Evolutionary conservation across 2,329 filamentous ascomycete species (phyloP).

Genomic region (Alternaria metachromatica): DNA sequence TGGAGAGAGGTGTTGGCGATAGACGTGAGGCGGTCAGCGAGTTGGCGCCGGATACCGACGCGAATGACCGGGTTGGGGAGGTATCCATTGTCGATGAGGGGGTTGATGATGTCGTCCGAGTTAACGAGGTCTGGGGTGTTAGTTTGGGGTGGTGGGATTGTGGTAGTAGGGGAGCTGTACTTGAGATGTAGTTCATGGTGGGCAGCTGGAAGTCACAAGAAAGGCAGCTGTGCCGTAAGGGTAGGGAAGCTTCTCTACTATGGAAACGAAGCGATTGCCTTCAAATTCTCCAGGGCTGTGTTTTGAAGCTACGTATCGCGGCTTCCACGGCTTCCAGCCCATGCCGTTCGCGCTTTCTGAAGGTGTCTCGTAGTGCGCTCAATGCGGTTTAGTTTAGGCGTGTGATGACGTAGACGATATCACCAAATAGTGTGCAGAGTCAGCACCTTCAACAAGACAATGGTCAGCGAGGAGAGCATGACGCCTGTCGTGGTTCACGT

Average conservation of each 20-base stretch:
- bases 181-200: slow-evolving; percentile 44
- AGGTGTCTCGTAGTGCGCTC: neutral
- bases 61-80: slow-evolving; percentile 69
- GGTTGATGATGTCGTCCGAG: slow-evolving; percentile 36
- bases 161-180: slow-evolving; percentile 17
- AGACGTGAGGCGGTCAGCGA: slow-evolving; percentile 64
- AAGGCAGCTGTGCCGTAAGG: neutral
- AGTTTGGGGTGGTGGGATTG: neutral
- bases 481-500: neutral
- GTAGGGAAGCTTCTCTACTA: neutral
- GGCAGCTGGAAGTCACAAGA: neutral
- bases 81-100: slow-evolving; percentile 68
- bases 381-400: slow-evolving; percentile 15
- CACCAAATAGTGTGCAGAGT: neutral
- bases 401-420: slow-evolving; percentile 35
- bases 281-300: neutral
- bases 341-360: neutral
- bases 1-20: slow-evolving; percentile 63
- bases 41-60: slow-evolving; percentile 69
- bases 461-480: neutral
- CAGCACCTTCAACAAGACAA: neutral
- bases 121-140: slow-evolving; percentile 30
- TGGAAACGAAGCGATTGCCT: neutral
- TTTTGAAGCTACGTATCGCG: neutral
- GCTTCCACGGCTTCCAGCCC: neutral